Evolutionary conservation across 306 rosid genomes (phyloP), one percentile per base, ranked within the genome.

Genomic region (Hylodesmum podocarpum): DNA sequence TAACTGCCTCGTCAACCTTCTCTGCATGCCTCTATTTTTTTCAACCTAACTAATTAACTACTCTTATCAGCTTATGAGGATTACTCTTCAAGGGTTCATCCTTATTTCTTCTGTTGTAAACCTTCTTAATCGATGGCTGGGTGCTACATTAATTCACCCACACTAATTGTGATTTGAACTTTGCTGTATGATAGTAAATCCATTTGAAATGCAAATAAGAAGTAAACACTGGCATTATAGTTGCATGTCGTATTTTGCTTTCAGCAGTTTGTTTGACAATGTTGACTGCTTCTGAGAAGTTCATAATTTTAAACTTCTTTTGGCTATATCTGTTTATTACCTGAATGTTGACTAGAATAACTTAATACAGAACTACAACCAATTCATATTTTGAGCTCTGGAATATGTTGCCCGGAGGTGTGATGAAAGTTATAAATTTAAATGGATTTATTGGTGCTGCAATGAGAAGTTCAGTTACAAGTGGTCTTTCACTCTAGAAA

Each of bases 181-280:
- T 11, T 50, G 37, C 21, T 8, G 51, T 50, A 14, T 41, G 29
- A 34, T 61, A 40, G 21, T 33, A n/a, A 47, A 64, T 12, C 47
- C 55, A 6, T n/a, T n/a, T n/a, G n/a, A n/a, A n/a, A n/a, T 70
- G 37, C 22, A 55, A 70, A 34, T 61, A 29, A 14, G 78, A 49
- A 71, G 54, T 36, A 19, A 59, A 49, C 29, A 36, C 78, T 51
- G 39, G 53, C 75, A 51, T 63, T 40, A 4, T 37, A 59, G 66
- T 14, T 58, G 66, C 77, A 61, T 63, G 70, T 63, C 47, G 29
- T 69, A 59, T 74, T 81, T 66, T 40, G 58, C 69, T 49, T 27
- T 25, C 6, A 43, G 21, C 40, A 64, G 43, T 47, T 71, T 28
- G 34, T 72, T 33, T 37, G 22, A 73, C 51, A 65, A 21, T 10